phyloP scores from a whole-genome alignment of 129 eudicot genomes.

The Tagetes patula region DNA sequence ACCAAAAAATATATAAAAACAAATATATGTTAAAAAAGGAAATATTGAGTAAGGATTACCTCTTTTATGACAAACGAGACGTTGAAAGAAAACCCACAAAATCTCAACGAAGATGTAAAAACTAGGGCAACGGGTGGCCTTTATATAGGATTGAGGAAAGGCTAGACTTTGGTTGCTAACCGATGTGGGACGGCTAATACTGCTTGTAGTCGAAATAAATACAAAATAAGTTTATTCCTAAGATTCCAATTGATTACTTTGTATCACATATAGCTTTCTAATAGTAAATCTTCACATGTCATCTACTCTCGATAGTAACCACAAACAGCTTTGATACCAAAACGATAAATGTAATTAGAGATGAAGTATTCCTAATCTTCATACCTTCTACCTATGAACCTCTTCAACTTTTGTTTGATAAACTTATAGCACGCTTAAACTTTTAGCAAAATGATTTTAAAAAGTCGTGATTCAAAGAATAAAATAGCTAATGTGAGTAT shows the following conservation, averaged over 20 bases:
- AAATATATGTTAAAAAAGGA: neutral
- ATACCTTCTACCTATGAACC: neutral
- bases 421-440: slow-evolving; percentile 1
- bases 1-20: too few species aligned
- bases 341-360: neutral
- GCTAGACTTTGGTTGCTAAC: neutral
- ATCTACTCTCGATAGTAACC: neutral
- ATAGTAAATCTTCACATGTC: neutral
- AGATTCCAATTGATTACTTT: neutral
- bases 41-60: slow-evolving; percentile 24
- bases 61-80: neutral
- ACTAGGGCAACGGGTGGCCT: neutral
- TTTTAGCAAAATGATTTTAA: neutral
- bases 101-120: slow-evolving; percentile 19
- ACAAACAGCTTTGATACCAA: neutral
- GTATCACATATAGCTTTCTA: neutral
- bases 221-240: neutral
- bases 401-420: neutral
- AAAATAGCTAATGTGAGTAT: neutral
- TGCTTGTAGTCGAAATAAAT: neutral
- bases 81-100: slow-evolving; percentile 5
- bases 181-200: slow-evolving; percentile 28
- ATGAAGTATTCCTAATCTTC: neutral
- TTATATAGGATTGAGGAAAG: slow-evolving; percentile 7
- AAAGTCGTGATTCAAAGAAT: neutral